Evolutionary conservation across 495 filamentous ascomycete species (phyloP), one percentile per base, ranked within the genome.

Genomic region (Friedmanniomyces endolithicus): DNA sequence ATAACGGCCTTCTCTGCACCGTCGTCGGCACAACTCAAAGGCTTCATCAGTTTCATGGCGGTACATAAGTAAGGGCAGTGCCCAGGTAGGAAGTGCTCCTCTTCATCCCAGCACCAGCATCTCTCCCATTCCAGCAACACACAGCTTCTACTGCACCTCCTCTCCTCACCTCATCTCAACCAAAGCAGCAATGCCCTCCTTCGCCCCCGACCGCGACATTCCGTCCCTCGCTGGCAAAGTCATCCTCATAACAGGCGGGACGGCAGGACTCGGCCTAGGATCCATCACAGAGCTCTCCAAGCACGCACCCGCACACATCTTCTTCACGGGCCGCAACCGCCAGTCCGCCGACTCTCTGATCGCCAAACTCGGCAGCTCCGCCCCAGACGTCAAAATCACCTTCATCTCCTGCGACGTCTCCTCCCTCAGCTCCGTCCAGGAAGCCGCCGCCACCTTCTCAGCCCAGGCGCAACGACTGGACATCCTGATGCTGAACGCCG

Each of bases 291-390:
- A 45, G 27, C 57, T 63, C 3, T 59, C 60, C 35, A 48, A 41
- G n/a, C 58, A 63, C 48, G 11, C 48, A 2, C 55, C 60, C 6
- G 25, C 39, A 16, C 55, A 47, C 20, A 50, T 63, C 48, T 56
- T 51, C 58, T 40, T 63, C 20, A 29, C 41, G 6, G 52, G 34
- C 19, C 60, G 60, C 34, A 52, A 46, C 19, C 11, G 11, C 11
- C 24, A 50, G 16, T 47, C 20, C 22, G 58, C 52, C 43, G 39
- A 52, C 14, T 29, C 43, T 12, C 24, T 56, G 7, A 56, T 61
- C 43, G 35, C 35, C n/a, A 37, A 48, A 6, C 23, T 37, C 41
- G 6, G 25, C 1, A 44, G 1, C 3, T 23, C 33, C n/a, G 7
- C 45, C 16, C 53, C 52, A 17, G n/a, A 50, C n/a, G 57, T 41